Conservation (phyloP, 2,329 filamentous ascomycete genomes). For the Curvularia verruculosa region DNA sequence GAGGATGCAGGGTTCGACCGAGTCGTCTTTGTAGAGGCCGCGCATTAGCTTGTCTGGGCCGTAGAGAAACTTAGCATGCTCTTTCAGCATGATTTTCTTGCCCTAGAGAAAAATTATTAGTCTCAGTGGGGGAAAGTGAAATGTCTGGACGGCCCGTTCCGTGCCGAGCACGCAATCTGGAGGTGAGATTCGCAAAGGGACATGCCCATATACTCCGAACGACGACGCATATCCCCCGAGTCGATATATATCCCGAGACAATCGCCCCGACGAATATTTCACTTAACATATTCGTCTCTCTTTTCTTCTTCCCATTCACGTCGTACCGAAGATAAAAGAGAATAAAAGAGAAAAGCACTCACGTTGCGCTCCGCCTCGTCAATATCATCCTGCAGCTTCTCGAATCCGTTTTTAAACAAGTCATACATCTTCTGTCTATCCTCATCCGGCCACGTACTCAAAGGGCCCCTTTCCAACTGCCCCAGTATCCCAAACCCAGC, state of each 20-base stretch:
- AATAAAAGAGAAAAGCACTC: conserved; percentile 6
- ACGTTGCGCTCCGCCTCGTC: conserved; percentile 22
- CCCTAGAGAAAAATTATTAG: not conserved
- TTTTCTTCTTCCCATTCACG: not conserved
- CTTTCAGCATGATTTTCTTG: conserved; percentile 23
- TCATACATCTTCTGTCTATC: conserved; percentile 14
- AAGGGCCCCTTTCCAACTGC: conserved; percentile 12
- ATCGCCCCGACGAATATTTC: not conserved
- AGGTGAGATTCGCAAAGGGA: not conserved
- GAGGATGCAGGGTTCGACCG: not conserved
- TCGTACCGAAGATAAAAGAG: not conserved
- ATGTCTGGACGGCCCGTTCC: not conserved
- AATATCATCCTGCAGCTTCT: conserved; percentile 21
- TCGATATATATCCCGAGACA: not conserved
- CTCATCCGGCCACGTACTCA: conserved; percentile 17
- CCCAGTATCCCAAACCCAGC: conserved; percentile 9
- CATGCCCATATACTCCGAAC: not conserved
- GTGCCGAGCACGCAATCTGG: conserved; percentile 13
- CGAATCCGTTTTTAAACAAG: conserved; percentile 11
- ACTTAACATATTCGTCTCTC: not conserved
- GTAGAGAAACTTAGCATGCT: conserved; percentile 16
- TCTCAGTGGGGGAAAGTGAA: not conserved
- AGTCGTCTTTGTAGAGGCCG: conserved; percentile 7
- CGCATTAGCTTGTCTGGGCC: conserved; percentile 19
- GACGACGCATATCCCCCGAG: not conserved